Evolutionary conservation across 31 red algal genomes (phyloP), one percentile per base, ranked within the genome.

Genomic region (Bonnemaisonia californica): DNA sequence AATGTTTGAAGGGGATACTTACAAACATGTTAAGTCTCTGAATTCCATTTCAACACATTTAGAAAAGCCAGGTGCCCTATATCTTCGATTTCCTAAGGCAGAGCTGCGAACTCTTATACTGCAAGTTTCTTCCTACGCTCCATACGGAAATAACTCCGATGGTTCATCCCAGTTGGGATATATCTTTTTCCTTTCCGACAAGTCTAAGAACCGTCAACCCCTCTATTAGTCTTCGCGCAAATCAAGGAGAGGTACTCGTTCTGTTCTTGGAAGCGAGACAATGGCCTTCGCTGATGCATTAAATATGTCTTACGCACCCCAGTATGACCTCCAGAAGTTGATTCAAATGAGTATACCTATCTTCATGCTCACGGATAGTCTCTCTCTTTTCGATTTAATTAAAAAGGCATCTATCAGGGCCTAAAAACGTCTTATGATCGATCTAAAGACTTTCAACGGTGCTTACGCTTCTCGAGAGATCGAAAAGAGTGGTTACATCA

Each of bases 231-330:
- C 5, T 16, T 63, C 57, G 7, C 59, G 51, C 39, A 86, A 77
- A 39, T 41, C 48, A 40, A 38, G 3, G 29, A 8, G 59, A 35
- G 63, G 76, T 19, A 65, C 62, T 40, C 18, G 69, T 3, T 77
- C 57, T 26, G 73, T 75, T 35, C 30, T 69, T 18, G 61, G 71
- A 39, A 34, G 59, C 23, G 83, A 86, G 40, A 54, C 62, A 2
- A 31, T 57, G 18, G 83, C 83, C 1, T 77, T 86, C 35, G 40
- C 83, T 12, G 70, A 76, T 4, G 83, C 70, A 2, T 77, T 86
- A 41, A 33, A 86, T 28, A 21, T 26, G 2, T 57, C 28, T 0
- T 68, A 37, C 27, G 51, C 62, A 1, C 26, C 77, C 1, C 57
- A 65, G 9, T 31, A 77, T 19, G 83, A 74, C 40, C 36, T 77